These are phyloP conservation scores for Hyphopichia khmerensis DNA, from an alignment of 1,139 yeast genomes.

Conservation along the genomic window DNA sequence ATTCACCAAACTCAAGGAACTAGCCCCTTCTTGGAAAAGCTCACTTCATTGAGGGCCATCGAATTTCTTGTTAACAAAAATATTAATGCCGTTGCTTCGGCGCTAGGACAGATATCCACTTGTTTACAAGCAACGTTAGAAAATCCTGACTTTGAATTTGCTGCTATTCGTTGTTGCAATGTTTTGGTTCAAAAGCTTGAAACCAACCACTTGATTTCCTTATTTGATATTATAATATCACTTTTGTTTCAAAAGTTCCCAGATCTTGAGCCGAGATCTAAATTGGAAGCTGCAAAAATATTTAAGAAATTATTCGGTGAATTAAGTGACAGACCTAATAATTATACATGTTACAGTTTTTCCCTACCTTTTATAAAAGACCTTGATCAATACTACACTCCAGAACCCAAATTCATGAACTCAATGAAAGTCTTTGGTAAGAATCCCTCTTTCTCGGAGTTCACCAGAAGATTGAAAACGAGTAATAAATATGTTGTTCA, in stretches of 20 bases:
- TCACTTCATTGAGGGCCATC: conserved; percentile 72
- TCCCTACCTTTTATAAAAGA: conserved; percentile 50
- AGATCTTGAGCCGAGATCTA: conserved; percentile 46
- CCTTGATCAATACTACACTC: conserved; percentile 26
- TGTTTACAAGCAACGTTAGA: conserved; percentile 82
- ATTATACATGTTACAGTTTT: conserved; percentile 48
- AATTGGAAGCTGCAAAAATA: conserved; percentile 45
- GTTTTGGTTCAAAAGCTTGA: conserved; percentile 50
- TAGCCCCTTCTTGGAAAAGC: conserved; percentile 64
- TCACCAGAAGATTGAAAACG: conserved; percentile 56
- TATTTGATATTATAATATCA: conserved; percentile 46
- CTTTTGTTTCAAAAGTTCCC: conserved; percentile 63
- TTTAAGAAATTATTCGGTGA: conserved; percentile 39
- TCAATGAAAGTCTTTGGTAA: conserved; percentile 26
- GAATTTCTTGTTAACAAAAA: conserved; percentile 65
- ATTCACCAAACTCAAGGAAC: conserved; percentile 72
- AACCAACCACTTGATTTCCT: conserved; percentile 50
- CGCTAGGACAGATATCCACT: conserved; percentile 85
- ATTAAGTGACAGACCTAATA: conserved; percentile 30
- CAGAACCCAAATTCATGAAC: conserved; percentile 23
- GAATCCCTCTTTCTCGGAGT: conserved; percentile 41
- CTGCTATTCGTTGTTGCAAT: conserved; percentile 70
- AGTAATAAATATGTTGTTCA: conserved; percentile 76
- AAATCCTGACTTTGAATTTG: conserved; percentile 55
- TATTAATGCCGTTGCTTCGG: conserved; percentile 63